These are phyloP conservation scores for Cyberlindnera petersonii DNA, from an alignment of 805 yeast species.

Conservation along the genomic window DNA sequence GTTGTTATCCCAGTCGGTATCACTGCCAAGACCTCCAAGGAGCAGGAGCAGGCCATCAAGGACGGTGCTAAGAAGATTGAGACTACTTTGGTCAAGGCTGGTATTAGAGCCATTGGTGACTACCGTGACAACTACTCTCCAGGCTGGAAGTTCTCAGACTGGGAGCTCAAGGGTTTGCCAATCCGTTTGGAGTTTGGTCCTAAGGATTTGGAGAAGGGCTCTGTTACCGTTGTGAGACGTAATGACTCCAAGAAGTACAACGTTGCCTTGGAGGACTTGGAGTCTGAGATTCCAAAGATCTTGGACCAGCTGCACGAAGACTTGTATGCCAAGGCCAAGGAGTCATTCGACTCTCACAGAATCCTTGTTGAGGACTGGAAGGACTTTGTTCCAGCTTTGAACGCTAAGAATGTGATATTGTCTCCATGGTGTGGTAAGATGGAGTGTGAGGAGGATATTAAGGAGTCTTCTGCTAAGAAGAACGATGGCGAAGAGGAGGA, in stretches of 20 bases:
- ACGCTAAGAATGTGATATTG: slow-evolving; percentile 83
- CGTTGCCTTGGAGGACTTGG: slow-evolving; percentile 63
- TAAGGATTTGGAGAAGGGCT: slow-evolving; percentile 77
- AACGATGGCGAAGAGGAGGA: slow-evolving; percentile 85
- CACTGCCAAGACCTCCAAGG: slow-evolving; percentile 79
- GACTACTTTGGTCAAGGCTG: slow-evolving; percentile 51
- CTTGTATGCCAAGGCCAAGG: slow-evolving; percentile 74
- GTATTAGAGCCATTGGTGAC: slow-evolving; percentile 77
- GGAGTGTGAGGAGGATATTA: slow-evolving; percentile 96
- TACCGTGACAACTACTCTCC: slow-evolving; percentile 93
- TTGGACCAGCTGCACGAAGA: slow-evolving; percentile 79
- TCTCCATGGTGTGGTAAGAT: slow-evolving; percentile 97
- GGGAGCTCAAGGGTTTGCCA: slow-evolving; percentile 96
- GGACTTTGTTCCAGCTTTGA: slow-evolving; percentile 89
- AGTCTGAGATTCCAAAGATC: slow-evolving; percentile 63
- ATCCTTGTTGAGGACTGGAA: slow-evolving; percentile 79
- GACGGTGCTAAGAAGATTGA: slow-evolving; percentile 71
- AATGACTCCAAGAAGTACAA: slow-evolving; percentile 74
- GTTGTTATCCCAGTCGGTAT: slow-evolving; percentile 94
- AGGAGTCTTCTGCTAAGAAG: slow-evolving; percentile 76
- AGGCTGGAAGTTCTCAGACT: slow-evolving; percentile 98
- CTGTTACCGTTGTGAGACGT: slow-evolving; percentile 89
- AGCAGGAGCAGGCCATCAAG: slow-evolving; percentile 64
- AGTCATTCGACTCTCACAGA: slow-evolving; percentile 78
- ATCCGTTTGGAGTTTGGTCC: slow-evolving; percentile 95